Conservation (phyloP, 2,329 filamentous ascomycete genomes). For the Exophiala bonariae region DNA sequence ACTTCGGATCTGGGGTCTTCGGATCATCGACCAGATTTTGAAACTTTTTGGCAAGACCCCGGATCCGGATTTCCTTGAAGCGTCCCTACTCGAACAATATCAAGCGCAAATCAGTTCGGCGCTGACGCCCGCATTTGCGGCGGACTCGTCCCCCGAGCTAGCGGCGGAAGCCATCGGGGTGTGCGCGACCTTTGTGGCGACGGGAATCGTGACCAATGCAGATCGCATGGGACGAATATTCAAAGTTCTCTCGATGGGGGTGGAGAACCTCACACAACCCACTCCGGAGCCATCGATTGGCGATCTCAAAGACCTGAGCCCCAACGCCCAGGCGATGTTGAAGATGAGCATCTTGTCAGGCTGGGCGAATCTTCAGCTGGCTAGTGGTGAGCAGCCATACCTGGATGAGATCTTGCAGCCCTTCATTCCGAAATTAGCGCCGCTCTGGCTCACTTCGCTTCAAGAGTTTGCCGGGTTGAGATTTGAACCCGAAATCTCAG, state of each 20-base stretch:
- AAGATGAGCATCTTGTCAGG: conserved; percentile 96
- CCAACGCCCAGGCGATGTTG: conserved; percentile 97
- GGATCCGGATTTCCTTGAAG: conserved; percentile 97
- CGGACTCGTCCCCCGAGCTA: conserved; percentile 91
- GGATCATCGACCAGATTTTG: conserved; percentile 88
- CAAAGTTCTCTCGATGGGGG: conserved; percentile 83
- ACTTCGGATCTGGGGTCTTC: conserved; percentile 84
- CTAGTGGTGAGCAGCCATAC: conserved; percentile 88
- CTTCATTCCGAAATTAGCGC: conserved; percentile 85
- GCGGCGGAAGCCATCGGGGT: conserved; percentile 96
- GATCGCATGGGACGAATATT: conserved; percentile 98
- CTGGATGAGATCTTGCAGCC: conserved; percentile 84
- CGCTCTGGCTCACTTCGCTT: conserved; percentile 89
- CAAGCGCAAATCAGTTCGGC: conserved; percentile 98
- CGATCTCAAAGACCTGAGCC: conserved; percentile 86
- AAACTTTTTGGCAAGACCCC: conserved; percentile 92
- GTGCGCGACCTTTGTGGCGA: conserved; percentile 96
- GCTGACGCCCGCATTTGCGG: conserved; percentile 91
- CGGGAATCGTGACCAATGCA: conserved; percentile 93
- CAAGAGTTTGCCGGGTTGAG: conserved; percentile 89
- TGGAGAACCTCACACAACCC: conserved; percentile 72
- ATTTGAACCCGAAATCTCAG: conserved; percentile 97
- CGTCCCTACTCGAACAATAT: conserved; percentile 93
- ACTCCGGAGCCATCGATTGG: conserved; percentile 60
- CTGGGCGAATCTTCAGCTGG: conserved; percentile 95